These are phyloP conservation scores for Cercospora sesami DNA, from an alignment of 2,329 filamentous ascomycete genomes.

Conservation along the genomic window DNA sequence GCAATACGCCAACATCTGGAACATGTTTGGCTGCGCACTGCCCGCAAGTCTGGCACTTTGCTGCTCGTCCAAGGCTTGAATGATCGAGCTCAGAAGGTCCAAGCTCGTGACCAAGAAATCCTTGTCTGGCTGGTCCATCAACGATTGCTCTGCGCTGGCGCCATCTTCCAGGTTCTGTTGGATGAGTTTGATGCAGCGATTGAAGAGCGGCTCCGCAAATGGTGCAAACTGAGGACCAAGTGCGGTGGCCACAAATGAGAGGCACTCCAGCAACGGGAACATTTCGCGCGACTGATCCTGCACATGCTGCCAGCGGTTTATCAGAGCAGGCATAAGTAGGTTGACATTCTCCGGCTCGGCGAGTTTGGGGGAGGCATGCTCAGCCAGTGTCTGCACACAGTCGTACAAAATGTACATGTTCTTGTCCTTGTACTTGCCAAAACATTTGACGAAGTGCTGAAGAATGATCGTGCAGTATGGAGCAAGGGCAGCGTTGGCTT, in stretches of 20 bases:
- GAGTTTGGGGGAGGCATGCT: constrained; percentile 80
- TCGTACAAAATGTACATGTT: constrained; percentile 99
- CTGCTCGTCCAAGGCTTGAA: constrained; percentile 77
- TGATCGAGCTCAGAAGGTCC: constrained; percentile 87
- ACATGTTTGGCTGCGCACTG: constrained; percentile 77
- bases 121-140: constrained; percentile 81
- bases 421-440: constrained; percentile 92
- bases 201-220: constrained; percentile 82
- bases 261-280: constrained; percentile 91
- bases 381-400: constrained; percentile 93
- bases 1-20: constrained; percentile 85
- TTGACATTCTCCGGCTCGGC: constrained; percentile 78
- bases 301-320: constrained; percentile 82
- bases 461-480: constrained; percentile 90
- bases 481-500: constrained; percentile 75
- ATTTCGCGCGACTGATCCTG: constrained; percentile 87
- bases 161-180: constrained; percentile 85
- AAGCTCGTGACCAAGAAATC: constrained; percentile 95
- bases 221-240: constrained; percentile 79
- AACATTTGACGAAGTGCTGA: constrained; percentile 87
- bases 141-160: constrained; percentile 67
- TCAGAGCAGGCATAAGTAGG: constrained; percentile 88
- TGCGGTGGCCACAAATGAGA: constrained; percentile 89
- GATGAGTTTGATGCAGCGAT: constrained; percentile 85
- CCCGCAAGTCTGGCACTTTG: constrained; percentile 76